These are phyloP conservation scores for Paspalum notatum DNA, from an alignment of 176 grass and related monocot genomes.

Conservation along the genomic window DNA sequence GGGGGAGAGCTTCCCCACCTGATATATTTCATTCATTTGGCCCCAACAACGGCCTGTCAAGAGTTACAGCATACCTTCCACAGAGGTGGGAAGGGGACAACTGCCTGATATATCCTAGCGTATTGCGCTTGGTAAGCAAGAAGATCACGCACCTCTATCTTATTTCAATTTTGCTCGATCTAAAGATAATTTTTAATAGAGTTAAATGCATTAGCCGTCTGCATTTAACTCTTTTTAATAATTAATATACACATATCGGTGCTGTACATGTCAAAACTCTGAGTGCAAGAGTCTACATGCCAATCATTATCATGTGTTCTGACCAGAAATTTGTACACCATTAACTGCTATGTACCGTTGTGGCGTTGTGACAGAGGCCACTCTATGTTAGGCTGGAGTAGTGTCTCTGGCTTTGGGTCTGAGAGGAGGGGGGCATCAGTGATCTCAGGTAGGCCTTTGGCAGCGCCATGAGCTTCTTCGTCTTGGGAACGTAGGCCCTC, in stretches of 20 bases:
- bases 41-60: too few relatives aligned
- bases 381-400: slow-evolving; percentile 18
- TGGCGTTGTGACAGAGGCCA: background rate
- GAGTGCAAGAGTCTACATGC: background rate
- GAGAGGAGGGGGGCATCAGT: slow-evolving; percentile 55
- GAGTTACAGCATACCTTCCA: too few relatives aligned
- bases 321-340: slow-evolving; percentile 12
- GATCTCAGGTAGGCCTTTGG: slow-evolving; percentile 83
- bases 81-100: too few relatives aligned
- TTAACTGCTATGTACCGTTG: slow-evolving; percentile 13
- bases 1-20: too few relatives aligned
- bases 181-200: background rate
- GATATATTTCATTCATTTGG: too few relatives aligned
- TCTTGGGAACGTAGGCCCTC: slow-evolving; percentile 83
- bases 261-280: background rate
- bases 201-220: background rate
- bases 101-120: too few relatives aligned
- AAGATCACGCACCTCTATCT: background rate
- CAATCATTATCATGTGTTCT: background rate
- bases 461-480: slow-evolving; percentile 81
- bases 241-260: background rate
- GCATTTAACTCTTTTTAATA: too few relatives aligned
- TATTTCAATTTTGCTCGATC: background rate
- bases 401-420: background rate
- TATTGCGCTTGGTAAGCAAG: background rate